phyloP scores from a whole-genome alignment of 192 early-diverging fungal genomes.

The Umbelopsis isabellina region DNA sequence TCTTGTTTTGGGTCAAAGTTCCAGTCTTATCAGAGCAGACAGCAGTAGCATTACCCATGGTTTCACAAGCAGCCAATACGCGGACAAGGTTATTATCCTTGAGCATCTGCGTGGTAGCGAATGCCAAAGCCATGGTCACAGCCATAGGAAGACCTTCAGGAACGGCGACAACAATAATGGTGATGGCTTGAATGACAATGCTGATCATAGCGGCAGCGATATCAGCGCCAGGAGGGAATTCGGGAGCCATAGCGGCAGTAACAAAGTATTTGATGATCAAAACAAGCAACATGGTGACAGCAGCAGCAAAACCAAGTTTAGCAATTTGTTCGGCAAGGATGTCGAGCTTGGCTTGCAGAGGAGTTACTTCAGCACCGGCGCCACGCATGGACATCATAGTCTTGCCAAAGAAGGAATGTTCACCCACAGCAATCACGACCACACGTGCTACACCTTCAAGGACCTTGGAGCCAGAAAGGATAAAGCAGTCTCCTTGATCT shows the following conservation, averaged over 20 bases:
- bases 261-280: conserved; percentile 69
- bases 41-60: conserved; percentile 81
- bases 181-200: conserved; percentile 82
- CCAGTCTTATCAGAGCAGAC: conserved; percentile 91
- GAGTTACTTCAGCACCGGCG: conserved; percentile 76
- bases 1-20: conserved; percentile 83
- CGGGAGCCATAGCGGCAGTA: conserved; percentile 50
- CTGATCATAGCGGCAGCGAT: conserved; percentile 64
- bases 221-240: conserved; percentile 58
- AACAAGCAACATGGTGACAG: conserved; percentile 82
- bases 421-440: conserved; percentile 85
- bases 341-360: conserved; percentile 92
- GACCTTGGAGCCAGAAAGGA: conserved; percentile 91
- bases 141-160: conserved; percentile 90
- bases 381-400: conserved; percentile 86
- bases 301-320: conserved; percentile 85
- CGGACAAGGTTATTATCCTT: conserved; percentile 82
- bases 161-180: conserved; percentile 81
- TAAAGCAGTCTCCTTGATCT: conserved; percentile 68
- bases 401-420: conserved; percentile 86
- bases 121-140: conserved; percentile 82
- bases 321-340: conserved; percentile 91
- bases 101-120: conserved; percentile 83
- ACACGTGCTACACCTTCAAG: conserved; percentile 85
- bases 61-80: conserved; percentile 79